A percentile compares a stretch with the other conserved stretches of the same genome.
phyloP scores from a whole-genome alignment of 139 green algal species.

The Picochlorum sp. region DNA sequence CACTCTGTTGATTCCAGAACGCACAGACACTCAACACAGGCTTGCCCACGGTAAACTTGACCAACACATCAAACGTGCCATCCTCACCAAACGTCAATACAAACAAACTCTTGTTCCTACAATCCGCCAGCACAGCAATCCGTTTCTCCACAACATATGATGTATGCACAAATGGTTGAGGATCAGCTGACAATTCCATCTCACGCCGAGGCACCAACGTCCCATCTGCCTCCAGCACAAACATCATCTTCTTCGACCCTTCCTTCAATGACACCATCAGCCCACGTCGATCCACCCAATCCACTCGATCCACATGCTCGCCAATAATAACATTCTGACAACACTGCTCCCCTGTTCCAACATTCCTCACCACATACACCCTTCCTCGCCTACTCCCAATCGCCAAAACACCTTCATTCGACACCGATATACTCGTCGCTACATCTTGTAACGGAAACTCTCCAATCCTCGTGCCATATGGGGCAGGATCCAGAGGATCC shows the following conservation, averaged over 20 bases:
- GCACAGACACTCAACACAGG: slow-evolving; percentile 68
- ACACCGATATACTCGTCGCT: neutral
- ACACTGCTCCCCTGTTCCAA: neutral
- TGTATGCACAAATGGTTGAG: neutral
- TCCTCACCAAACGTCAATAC: slow-evolving; percentile 6
- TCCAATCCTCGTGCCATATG: neutral
- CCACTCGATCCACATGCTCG: no score
- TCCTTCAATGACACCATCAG: neutral
- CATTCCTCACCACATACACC: slow-evolving; percentile 8
- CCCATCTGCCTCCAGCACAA: neutral
- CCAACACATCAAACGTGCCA: slow-evolving; percentile 49
- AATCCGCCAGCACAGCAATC: slow-evolving; percentile 70
- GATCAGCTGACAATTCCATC: no score
- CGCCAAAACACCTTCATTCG: neutral
- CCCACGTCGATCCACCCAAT: neutral
- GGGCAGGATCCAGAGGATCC: slow-evolving; percentile 9
- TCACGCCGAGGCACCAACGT: no score
- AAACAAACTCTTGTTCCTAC: slow-evolving; percentile 52
- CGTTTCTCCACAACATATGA: neutral
- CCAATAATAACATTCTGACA: no score
- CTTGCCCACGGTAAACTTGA: slow-evolving; percentile 56
- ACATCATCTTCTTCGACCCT: slow-evolving; percentile 11
- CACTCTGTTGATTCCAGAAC: slow-evolving; percentile 11
- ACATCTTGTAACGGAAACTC: slow-evolving; percentile 11
- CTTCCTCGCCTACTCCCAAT: slow-evolving; percentile 7